A percentile compares a stretch with the other conserved stretches of the same genome.
These are phyloP conservation scores for Scedosporium aurantiacum DNA, from an alignment of 2,329 filamentous ascomycete species.

Conservation along the genomic window DNA sequence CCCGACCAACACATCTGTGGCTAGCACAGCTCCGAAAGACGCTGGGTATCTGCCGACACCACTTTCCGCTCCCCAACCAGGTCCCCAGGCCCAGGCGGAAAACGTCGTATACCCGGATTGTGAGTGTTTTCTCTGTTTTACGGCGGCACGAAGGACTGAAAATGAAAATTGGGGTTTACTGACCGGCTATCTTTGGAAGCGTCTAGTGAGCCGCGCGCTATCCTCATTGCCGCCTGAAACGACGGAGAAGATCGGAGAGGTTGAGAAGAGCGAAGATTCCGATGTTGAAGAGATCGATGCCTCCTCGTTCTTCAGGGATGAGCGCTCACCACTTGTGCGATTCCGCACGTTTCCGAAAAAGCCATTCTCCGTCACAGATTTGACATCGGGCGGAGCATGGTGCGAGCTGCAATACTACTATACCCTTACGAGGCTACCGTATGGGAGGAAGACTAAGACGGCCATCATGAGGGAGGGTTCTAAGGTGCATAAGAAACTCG, in stretches of 20 bases:
- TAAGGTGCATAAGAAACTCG: constrained; percentile 68
- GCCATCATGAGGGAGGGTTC: constrained; percentile 75
- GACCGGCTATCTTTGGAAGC: constrained; percentile 48
- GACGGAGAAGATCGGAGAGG: constrained; percentile 5
- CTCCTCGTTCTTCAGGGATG: constrained; percentile 18
- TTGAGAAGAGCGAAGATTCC: constrained; percentile 10
- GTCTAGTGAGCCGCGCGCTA: constrained; percentile 45
- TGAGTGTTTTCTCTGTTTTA: constrained; percentile 24
- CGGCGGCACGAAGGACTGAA: constrained; percentile 5
- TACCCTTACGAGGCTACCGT: constrained; percentile 57
- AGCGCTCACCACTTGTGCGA: constrained; percentile 54
- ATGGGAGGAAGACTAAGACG: constrained; percentile 66
- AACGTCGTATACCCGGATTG: constrained; percentile 39
- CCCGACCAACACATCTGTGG: neutral
- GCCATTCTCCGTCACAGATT: constrained; percentile 75
- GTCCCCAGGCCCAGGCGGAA: constrained; percentile 6
- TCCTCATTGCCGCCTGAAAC: constrained; percentile 8
- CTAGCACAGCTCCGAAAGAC: neutral
- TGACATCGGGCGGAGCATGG: constrained; percentile 83
- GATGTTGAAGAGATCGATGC: constrained; percentile 13
- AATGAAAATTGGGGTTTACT: constrained; percentile 26
- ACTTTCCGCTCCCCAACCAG: neutral
- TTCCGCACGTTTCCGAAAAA: constrained; percentile 71
- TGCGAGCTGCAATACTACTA: constrained; percentile 94
- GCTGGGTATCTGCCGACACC: neutral